Evolutionary conservation across 1,139 yeast genomes (phyloP).

Genomic region (Insectozyma bohioensis): DNA sequence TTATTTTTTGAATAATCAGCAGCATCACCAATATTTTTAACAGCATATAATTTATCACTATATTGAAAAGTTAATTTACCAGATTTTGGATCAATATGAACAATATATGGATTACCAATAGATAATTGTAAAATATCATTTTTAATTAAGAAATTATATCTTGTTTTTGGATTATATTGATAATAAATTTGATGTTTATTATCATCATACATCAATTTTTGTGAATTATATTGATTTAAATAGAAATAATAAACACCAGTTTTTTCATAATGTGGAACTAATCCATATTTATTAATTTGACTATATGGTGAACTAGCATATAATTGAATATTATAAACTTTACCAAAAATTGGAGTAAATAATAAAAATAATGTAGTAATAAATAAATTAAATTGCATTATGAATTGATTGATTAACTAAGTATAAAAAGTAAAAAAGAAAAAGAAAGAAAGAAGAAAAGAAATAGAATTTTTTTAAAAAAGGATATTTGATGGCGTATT

Average conservation of each 20-base stretch:
- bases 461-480: neutral
- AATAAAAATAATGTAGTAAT: constrained; percentile 2
- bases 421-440: neutral
- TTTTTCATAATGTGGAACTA: constrained; percentile 1
- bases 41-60: constrained; percentile 33
- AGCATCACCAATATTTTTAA: constrained; percentile 43
- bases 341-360: constrained; percentile 6
- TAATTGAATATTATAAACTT: constrained; percentile 4
- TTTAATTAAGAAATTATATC: constrained; percentile 3
- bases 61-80: constrained; percentile 31
- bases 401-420: no score
- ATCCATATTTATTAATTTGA: constrained; percentile 2
- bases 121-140: constrained; percentile 7
- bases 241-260: constrained; percentile 1
- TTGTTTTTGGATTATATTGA: constrained; percentile 3
- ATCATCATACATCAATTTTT: constrained; percentile 10
- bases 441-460: neutral
- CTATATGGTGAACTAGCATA: constrained; percentile 5
- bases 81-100: constrained; percentile 1
- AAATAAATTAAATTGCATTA: no score
- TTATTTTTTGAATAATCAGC: constrained; percentile 33
- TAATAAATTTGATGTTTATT: constrained; percentile 1
- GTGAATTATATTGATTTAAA: constrained; percentile 1
- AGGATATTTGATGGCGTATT: constrained; percentile 1
- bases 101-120: constrained; percentile 3